phyloP scores from a whole-genome alignment of 2,329 filamentous ascomycete genomes.

The Colletotrichum sp. region DNA sequence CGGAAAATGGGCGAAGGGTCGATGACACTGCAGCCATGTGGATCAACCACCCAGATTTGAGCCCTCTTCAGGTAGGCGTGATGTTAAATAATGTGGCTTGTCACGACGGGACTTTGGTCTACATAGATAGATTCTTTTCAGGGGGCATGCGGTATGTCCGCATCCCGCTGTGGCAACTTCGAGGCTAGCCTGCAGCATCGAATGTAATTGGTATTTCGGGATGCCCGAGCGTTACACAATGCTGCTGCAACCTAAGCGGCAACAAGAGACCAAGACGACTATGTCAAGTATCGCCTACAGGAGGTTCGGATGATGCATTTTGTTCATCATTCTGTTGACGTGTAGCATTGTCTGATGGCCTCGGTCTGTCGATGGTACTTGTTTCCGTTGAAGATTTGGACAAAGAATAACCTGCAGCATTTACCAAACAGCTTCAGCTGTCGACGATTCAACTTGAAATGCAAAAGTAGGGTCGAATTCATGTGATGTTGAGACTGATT shows the following conservation, averaged over 20 bases:
- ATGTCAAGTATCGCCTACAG: rapidly evolving
- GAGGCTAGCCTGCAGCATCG: not conserved
- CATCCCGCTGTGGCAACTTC: rapidly evolving
- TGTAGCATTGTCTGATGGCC: not conserved
- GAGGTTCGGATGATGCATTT: rapidly evolving
- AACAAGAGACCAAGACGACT: not conserved
- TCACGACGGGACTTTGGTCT: not conserved
- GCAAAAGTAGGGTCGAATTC: rapidly evolving
- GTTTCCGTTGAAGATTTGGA: not conserved
- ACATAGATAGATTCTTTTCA: rapidly evolving
- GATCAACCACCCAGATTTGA: not conserved
- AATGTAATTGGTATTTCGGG: not conserved
- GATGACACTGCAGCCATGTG: not conserved
- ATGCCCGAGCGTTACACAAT: not conserved
- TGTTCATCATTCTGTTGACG: not conserved
- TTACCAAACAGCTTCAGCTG: not conserved
- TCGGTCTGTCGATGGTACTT: rapidly evolving
- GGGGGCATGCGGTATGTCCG: not conserved
- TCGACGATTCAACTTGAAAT: not conserved
- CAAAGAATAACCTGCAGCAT: rapidly evolving
- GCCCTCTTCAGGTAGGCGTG: not conserved
- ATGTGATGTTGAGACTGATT: not conserved
- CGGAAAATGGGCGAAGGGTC: not conserved
- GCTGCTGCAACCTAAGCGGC: rapidly evolving
- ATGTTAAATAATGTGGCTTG: not conserved